phyloP scores from a whole-genome alignment of 2,329 filamentous ascomycete genomes.

The Diatrype stigma region DNA sequence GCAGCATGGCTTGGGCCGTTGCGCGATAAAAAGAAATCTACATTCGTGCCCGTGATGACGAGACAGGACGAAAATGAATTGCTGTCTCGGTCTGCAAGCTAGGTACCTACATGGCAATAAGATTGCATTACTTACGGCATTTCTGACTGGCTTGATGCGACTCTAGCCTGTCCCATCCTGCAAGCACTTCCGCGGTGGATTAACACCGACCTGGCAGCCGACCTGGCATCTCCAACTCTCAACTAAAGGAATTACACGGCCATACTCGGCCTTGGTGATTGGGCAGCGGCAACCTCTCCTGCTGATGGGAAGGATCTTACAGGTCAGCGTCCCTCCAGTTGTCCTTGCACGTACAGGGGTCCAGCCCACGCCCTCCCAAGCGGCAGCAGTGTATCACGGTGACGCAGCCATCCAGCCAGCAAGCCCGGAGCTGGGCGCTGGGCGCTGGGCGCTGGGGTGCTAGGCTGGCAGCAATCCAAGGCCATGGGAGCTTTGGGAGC shows the following conservation, averaged over 20 bases:
- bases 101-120: neutral
- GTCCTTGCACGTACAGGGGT: slow-evolving; percentile 9
- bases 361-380: slow-evolving; percentile 7
- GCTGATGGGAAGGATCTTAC: slow-evolving; percentile 16
- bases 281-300: slow-evolving; percentile 12
- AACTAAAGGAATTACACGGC: neutral
- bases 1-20: neutral
- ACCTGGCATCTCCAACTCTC: neutral
- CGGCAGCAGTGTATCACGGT: slow-evolving; percentile 8
- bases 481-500: neutral
- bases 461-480: neutral
- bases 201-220: neutral
- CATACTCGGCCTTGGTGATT: neutral
- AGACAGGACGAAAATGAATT: neutral
- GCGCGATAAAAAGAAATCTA: neutral
- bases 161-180: neutral
- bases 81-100: neutral
- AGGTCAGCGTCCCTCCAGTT: slow-evolving; percentile 15
- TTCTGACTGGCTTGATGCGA: neutral
- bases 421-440: neutral
- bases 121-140: neutral
- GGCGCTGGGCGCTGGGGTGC: too few species aligned
- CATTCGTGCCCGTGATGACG: neutral
- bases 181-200: neutral
- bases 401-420: slow-evolving; percentile 17